These are phyloP conservation scores for Rhodofomes roseus DNA, from an alignment of 1,284 basidiomycete species.

Conservation along the genomic window DNA sequence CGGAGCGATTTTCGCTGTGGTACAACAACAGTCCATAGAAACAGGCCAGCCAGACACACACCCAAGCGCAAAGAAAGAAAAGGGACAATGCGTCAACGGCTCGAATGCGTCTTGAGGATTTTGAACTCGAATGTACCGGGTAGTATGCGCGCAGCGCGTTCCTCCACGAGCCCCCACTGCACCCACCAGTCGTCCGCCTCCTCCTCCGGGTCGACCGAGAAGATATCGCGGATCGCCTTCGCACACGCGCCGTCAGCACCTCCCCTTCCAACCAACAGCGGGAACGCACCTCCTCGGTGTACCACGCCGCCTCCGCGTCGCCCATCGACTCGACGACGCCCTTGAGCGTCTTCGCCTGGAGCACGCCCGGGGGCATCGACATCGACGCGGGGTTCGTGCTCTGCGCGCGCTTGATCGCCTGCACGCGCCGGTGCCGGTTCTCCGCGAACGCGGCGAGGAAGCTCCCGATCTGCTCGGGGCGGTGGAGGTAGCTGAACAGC, in stretches of 20 bases:
- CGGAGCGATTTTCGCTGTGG: not conserved
- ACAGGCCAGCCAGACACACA: not conserved
- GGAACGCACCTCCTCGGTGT: not conserved
- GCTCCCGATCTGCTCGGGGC: slow-evolving; percentile 44
- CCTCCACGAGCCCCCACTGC: slow-evolving; percentile 31
- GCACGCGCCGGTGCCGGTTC: slow-evolving; percentile 28
- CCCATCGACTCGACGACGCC: not conserved
- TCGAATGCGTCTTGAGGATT: not conserved
- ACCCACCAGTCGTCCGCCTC: slow-evolving; percentile 36
- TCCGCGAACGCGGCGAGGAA: slow-evolving; percentile 53
- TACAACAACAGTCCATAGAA: not conserved
- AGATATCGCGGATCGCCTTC: slow-evolving; percentile 23
- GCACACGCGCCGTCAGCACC: not conserved
- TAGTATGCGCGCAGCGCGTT: slow-evolving; percentile 21
- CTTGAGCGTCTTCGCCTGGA: slow-evolving; percentile 5
- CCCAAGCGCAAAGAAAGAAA: not conserved
- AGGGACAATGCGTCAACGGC: not conserved
- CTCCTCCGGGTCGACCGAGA: slow-evolving; percentile 34
- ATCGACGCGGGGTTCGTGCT: slow-evolving; percentile 19
- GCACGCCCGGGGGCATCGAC: slow-evolving; percentile 17
- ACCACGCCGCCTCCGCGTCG: not conserved
- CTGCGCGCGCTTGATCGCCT: slow-evolving; percentile 13
- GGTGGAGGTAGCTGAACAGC: slow-evolving; percentile 50
- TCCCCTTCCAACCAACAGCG: not conserved
- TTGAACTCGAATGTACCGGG: not conserved